Evolutionary conservation across 495 filamentous ascomycete genomes (phyloP).

Genomic region (Xylaria venustula): DNA sequence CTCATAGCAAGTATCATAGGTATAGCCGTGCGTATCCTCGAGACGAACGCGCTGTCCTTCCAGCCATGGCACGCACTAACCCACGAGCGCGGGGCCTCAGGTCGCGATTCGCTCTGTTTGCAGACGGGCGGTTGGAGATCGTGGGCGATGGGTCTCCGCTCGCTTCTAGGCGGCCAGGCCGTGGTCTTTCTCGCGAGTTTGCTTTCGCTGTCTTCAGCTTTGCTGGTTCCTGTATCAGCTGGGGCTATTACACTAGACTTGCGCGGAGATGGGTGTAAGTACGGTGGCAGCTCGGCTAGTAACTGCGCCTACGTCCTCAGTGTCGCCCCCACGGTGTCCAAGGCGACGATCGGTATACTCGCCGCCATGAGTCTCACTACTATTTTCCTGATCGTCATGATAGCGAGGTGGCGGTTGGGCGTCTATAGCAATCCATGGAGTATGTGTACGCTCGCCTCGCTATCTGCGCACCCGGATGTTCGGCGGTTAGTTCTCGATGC

Average conservation of each 20-base stretch:
- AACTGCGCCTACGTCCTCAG: conserved; percentile 38
- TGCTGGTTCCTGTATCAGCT: conserved; percentile 33
- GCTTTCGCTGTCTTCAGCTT: conserved; percentile 26
- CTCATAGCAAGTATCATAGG: conserved; percentile 30
- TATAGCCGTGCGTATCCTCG: conserved; percentile 35
- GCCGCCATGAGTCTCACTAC: conserved; percentile 27
- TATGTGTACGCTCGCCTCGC: conserved; percentile 35
- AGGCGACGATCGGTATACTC: conserved; percentile 24
- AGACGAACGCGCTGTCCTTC: conserved; percentile 33
- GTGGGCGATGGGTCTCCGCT: conserved; percentile 20
- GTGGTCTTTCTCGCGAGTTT: conserved; percentile 29
- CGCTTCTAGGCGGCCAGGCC: conserved; percentile 25
- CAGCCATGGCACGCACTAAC: conserved; percentile 39
- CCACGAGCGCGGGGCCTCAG: conserved; percentile 20
- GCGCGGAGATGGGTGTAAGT: conserved; percentile 24
- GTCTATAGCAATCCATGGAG: conserved; percentile 41
- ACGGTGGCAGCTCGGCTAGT: conserved; percentile 16
- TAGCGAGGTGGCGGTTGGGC: conserved; percentile 32
- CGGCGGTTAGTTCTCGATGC: conserved; percentile 24
- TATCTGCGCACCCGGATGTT: conserved; percentile 33
- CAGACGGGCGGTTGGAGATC: conserved; percentile 27
- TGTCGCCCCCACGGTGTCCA: conserved; percentile 29
- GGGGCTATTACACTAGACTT: conserved; percentile 35
- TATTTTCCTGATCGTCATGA: conserved; percentile 21
- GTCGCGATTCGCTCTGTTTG: conserved; percentile 30